A percentile compares a stretch with the other conserved stretches of the same genome.
Evolutionary conservation across 352 stramenopile species (phyloP).

Genomic region (Globisporangium lucens): DNA sequence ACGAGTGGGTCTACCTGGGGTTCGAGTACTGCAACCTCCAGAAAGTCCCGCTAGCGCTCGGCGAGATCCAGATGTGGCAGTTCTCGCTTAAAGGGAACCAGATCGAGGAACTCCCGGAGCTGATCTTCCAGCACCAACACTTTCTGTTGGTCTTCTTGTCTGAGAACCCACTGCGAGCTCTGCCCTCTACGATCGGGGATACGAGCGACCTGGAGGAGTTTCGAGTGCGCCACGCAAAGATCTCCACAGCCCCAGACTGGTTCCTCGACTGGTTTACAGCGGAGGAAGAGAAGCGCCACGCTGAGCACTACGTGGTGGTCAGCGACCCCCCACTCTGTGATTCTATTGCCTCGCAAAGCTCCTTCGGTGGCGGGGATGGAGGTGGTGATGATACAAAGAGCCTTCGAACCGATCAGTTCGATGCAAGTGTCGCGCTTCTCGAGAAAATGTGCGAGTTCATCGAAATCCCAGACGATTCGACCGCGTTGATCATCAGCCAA

Average conservation of each 20-base stretch:
- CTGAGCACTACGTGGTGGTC: not conserved
- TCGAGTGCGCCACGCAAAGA: not conserved
- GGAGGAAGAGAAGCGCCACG: not conserved
- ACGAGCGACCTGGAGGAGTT: conserved; percentile 20
- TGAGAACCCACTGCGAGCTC: conserved; percentile 32
- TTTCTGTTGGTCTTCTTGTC: conserved; percentile 54
- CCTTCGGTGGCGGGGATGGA: not conserved
- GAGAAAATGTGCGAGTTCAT: not conserved
- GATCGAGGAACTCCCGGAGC: conserved; percentile 46
- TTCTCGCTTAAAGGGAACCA: not conserved
- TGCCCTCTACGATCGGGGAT: conserved; percentile 20
- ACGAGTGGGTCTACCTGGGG: not conserved
- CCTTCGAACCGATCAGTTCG: not conserved
- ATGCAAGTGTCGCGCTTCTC: not conserved
- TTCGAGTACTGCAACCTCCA: conserved; percentile 14
- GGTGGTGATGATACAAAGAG: not conserved
- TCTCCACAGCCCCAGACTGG: not conserved
- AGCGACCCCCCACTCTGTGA: not conserved
- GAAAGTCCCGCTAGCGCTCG: conserved; percentile 39
- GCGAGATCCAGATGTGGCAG: conserved; percentile 53
- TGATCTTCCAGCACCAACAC: conserved; percentile 46
- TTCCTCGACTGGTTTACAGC: not conserved
- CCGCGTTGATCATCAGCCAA: not conserved
- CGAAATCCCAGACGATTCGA: not conserved
- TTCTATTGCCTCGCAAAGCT: not conserved